A percentile compares a stretch with the other conserved stretches of the same genome.
Evolutionary conservation across 2,329 filamentous ascomycete genomes (phyloP).

Genomic region (Ophiostoma perfectum): DNA sequence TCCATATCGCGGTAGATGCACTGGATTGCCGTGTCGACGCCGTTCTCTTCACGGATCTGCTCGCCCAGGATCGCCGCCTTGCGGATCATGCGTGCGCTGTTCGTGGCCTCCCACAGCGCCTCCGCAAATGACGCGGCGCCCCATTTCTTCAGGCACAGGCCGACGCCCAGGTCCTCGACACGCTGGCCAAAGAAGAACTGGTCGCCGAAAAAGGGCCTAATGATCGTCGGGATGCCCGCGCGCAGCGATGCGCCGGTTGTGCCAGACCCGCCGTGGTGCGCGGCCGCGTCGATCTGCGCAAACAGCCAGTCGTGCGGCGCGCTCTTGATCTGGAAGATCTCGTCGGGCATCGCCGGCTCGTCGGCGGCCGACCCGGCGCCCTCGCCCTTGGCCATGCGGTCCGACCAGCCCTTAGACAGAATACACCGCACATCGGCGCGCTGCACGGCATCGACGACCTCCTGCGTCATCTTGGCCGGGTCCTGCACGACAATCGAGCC

Average conservation of each 20-base stretch:
- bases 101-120: slow-evolving; percentile 85
- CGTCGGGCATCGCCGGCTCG: background rate
- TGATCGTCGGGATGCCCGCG: slow-evolving; percentile 86
- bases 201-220: slow-evolving; percentile 95
- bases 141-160: slow-evolving; percentile 81
- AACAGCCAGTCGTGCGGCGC: slow-evolving; percentile 98
- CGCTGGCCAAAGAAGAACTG: slow-evolving; percentile 92
- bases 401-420: slow-evolving; percentile 94
- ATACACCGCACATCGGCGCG: slow-evolving; percentile 94
- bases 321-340: slow-evolving; percentile 79
- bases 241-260: slow-evolving; percentile 91
- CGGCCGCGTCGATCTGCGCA: slow-evolving; percentile 83
- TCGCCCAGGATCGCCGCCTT: slow-evolving; percentile 79
- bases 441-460: slow-evolving; percentile 85
- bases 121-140: slow-evolving; percentile 80
- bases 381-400: slow-evolving; percentile 48
- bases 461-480: slow-evolving; percentile 78
- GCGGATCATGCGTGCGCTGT: slow-evolving; percentile 83
- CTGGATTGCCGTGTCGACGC: slow-evolving; percentile 84
- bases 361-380: slow-evolving; percentile 24
- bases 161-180: slow-evolving; percentile 89
- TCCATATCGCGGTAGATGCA: slow-evolving; percentile 92
- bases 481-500: slow-evolving; percentile 93
- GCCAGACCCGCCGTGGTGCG: slow-evolving; percentile 89
- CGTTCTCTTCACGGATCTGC: slow-evolving; percentile 81